phyloP scores from a whole-genome alignment of 352 stramenopile species.

The Pythium myriotylum region DNA sequence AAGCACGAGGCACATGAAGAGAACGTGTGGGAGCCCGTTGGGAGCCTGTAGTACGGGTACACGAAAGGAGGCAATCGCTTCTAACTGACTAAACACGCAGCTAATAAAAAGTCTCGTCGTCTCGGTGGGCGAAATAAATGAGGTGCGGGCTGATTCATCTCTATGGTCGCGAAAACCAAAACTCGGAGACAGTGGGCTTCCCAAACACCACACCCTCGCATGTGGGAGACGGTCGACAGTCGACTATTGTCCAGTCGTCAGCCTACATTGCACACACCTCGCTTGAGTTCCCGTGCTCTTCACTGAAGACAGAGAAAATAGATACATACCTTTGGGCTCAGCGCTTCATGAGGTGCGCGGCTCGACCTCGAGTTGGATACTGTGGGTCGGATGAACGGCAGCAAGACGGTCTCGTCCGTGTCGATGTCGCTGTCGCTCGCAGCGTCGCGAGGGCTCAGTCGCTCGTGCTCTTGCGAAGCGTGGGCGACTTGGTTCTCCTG shows the following conservation, averaged over 20 bases:
- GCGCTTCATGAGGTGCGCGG: conserved; percentile 35
- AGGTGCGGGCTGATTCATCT: neutral
- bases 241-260: conserved; percentile 77
- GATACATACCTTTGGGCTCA: conserved; percentile 52
- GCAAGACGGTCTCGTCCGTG: conserved; percentile 52
- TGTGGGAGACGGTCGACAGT: conserved; percentile 81
- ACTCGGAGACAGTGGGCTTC: conserved; percentile 18
- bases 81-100: conserved; percentile 17
- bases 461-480: neutral
- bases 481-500: neutral
- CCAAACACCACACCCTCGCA: conserved; percentile 39
- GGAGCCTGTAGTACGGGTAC: conserved; percentile 13
- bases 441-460: conserved; percentile 7
- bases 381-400: conserved; percentile 47
- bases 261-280: conserved; percentile 27
- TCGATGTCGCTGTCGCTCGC: conserved; percentile 37
- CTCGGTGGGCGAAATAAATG: conserved; percentile 11
- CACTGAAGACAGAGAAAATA: neutral
- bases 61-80: conserved; percentile 10
- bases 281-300: too few species aligned
- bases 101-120: conserved; percentile 20
- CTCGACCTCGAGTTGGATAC: conserved; percentile 33
- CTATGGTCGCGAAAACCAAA: conserved; percentile 25
- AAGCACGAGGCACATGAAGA: neutral
- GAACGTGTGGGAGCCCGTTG: neutral